Evolutionary conservation across 2,329 filamentous ascomycete genomes (phyloP).

Genomic region (Colletotrichum camelliae): DNA sequence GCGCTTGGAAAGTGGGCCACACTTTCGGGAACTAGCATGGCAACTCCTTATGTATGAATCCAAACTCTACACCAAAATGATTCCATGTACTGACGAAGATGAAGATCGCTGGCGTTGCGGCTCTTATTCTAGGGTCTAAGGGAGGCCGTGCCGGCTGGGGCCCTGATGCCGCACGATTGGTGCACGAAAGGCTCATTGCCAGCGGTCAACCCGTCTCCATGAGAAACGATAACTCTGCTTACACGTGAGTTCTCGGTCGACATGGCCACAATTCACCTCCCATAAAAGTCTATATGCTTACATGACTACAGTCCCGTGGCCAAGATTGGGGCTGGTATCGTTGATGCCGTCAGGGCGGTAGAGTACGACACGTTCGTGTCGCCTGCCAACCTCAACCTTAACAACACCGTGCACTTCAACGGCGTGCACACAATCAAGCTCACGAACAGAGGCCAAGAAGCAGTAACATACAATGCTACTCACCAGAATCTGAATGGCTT

Average conservation of each 20-base stretch:
- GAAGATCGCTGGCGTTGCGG: conserved; percentile 45
- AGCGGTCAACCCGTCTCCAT: background rate
- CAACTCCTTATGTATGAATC: conserved; percentile 39
- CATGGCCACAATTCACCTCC: background rate
- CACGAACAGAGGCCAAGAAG: conserved; percentile 38
- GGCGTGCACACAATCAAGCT: conserved; percentile 30
- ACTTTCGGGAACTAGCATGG: conserved; percentile 51
- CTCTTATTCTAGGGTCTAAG: conserved; percentile 35
- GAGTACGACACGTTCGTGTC: conserved; percentile 40
- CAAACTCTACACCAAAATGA: accelerated
- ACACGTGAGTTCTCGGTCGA: background rate
- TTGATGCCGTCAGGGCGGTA: conserved; percentile 45
- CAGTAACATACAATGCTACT: conserved; percentile 35
- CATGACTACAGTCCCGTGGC: conserved; percentile 6
- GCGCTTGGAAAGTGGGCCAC: background rate
- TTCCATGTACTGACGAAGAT: background rate
- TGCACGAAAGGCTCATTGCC: conserved; percentile 30
- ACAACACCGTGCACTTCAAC: conserved; percentile 47
- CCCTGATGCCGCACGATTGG: conserved; percentile 28
- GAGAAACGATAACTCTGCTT: background rate
- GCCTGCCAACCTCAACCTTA: conserved; percentile 42
- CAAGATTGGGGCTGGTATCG: conserved; percentile 42
- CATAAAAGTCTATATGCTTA: background rate
- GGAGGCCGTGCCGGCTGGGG: conserved; percentile 33
- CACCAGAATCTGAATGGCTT: background rate